Conservation (phyloP, 2,329 filamentous ascomycete species). For the Atkinsonella texensis region DNA sequence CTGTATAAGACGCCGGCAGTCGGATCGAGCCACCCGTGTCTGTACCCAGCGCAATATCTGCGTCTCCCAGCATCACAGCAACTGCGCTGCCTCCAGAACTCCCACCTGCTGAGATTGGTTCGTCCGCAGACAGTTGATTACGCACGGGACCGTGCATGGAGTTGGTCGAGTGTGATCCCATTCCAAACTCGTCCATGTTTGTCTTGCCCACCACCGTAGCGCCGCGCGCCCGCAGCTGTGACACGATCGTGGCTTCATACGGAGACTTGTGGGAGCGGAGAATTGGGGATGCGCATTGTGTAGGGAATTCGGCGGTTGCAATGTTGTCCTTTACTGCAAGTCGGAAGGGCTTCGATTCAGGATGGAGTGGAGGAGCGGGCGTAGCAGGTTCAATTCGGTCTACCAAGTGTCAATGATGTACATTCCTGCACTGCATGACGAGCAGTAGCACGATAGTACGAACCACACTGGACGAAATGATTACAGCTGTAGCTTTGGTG, state of each 20-base stretch:
- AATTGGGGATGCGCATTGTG: conserved; percentile 73
- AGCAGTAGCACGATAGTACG: conserved; percentile 3
- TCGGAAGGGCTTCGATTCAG: conserved; percentile 22
- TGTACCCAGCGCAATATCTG: conserved; percentile 64
- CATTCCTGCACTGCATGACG: background rate
- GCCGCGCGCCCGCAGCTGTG: conserved; percentile 50
- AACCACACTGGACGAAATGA: conserved; percentile 24
- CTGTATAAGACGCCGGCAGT: conserved; percentile 77
- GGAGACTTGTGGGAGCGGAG: conserved; percentile 61
- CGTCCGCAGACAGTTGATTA: conserved; percentile 29
- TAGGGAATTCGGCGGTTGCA: conserved; percentile 49
- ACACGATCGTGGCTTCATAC: conserved; percentile 71
- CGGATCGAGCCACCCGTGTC: conserved; percentile 88
- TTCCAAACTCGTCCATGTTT: conserved; percentile 92
- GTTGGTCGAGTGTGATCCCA: conserved; percentile 74
- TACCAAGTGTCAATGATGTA: background rate
- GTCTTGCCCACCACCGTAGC: conserved; percentile 64
- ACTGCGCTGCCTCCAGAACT: conserved; percentile 92
- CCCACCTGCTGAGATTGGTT: conserved; percentile 58
- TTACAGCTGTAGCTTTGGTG: conserved; percentile 20
- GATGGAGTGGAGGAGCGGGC: conserved; percentile 9
- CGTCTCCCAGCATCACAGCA: conserved; percentile 54
- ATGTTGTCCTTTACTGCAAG: conserved; percentile 72
- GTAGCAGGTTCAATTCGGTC: conserved; percentile 3
- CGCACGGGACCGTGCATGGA: conserved; percentile 56